phyloP scores from a whole-genome alignment of 192 early-diverging fungal species.

The Entomortierella beljakovae region DNA sequence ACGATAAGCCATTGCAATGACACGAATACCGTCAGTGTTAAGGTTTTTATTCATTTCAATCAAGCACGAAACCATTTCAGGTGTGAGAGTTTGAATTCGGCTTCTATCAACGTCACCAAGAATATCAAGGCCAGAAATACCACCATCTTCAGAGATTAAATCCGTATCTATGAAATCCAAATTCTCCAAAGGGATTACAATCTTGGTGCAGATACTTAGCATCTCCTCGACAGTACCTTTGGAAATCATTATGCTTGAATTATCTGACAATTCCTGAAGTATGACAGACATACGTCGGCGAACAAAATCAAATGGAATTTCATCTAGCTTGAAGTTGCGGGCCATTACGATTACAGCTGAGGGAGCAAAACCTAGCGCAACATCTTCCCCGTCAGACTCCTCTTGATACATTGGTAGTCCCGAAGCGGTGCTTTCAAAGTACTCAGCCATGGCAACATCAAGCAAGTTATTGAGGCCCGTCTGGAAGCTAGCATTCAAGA shows the following conservation, averaged over 20 bases:
- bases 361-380: not conserved
- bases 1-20: constrained; percentile 61
- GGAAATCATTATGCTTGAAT: constrained; percentile 38
- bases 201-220: constrained; percentile 52
- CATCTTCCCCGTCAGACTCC: constrained; percentile 1
- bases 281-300: constrained; percentile 65
- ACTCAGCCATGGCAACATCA: constrained; percentile 59
- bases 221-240: constrained; percentile 65
- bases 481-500: constrained; percentile 61
- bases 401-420: constrained; percentile 21
- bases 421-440: constrained; percentile 42
- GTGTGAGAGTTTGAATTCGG: constrained; percentile 19
- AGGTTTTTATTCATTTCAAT: constrained; percentile 41
- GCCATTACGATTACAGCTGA: constrained; percentile 23
- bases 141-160: not conserved
- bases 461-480: constrained; percentile 61
- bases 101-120: not conserved
- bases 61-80: constrained; percentile 24
- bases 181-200: constrained; percentile 21
- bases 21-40: constrained; percentile 57
- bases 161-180: constrained; percentile 16
- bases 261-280: constrained; percentile 24
- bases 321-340: constrained; percentile 52
- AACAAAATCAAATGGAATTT: constrained; percentile 67
- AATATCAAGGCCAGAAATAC: constrained; percentile 1